phyloP scores from a whole-genome alignment of 2,329 filamentous ascomycete species.

The Zymoseptoria ardabiliae region DNA sequence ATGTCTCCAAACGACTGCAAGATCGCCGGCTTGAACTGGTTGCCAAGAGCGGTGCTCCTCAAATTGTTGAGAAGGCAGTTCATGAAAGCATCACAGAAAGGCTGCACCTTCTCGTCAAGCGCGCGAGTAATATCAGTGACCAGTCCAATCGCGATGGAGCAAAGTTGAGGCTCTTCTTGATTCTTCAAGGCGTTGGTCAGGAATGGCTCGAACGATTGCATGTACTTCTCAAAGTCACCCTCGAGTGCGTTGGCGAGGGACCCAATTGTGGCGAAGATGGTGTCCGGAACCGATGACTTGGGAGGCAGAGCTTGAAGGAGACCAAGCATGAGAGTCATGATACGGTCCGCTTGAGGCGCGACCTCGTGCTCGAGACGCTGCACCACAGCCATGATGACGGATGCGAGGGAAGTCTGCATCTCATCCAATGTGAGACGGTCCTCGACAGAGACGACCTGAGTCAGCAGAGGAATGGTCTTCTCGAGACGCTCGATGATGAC shows the following conservation, averaged over 20 bases:
- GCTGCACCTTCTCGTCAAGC: constrained; percentile 80
- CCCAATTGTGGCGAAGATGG: constrained; percentile 85
- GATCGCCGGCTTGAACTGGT: constrained; percentile 97
- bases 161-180: constrained; percentile 88
- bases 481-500: constrained; percentile 87
- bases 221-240: constrained; percentile 91
- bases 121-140: constrained; percentile 95
- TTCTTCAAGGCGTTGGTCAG: constrained; percentile 90
- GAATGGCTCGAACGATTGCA: constrained; percentile 90
- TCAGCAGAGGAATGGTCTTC: constrained; percentile 80
- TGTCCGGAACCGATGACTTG: constrained; percentile 92
- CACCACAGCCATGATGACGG: constrained; percentile 85
- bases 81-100: constrained; percentile 97
- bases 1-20: constrained; percentile 98
- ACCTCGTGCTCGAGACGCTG: constrained; percentile 88
- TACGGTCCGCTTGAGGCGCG: constrained; percentile 78
- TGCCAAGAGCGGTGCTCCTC: constrained; percentile 74
- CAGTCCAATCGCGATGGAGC: constrained; percentile 93
- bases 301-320: constrained; percentile 68
- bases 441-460: constrained; percentile 92
- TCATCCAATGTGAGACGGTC: constrained; percentile 94
- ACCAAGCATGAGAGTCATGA: constrained; percentile 83
- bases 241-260: constrained; percentile 86
- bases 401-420: constrained; percentile 92
- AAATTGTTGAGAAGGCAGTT: constrained; percentile 93